Base-by-base conservation (phyloP, 306 rosid genomes). In the Sphenostylis stenocarpa region DNA sequence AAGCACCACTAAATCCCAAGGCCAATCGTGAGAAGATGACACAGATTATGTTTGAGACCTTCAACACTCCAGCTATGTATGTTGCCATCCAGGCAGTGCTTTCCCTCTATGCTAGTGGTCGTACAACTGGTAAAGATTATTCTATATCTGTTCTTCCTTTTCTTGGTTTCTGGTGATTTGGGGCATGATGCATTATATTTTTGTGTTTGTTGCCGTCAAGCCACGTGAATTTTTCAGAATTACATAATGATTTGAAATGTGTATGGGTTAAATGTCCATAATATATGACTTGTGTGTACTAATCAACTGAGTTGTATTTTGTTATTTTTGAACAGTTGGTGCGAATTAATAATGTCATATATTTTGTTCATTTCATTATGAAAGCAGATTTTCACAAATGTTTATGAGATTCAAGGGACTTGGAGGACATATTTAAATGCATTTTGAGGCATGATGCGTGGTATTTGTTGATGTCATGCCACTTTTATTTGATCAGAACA, bases 1-100 rank as follows among this genome's bases (percentile, higher is more conserved):
- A 94, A 77, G 98, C 98, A 48, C 98, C 98, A 17, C 96, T 94
- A 49, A 94, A 94, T 19, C 98, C 98, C 51, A 94, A 94, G 90
- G 98, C 98, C 61, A 94, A 94, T 9, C 90, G 98, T 44, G 98
- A 94, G 85, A 94, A 94, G 61, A 94, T 94, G 97, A 91, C 98
- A 16, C 98, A 94, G 56, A 94, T 94, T 57, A 94, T 93, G 98
- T 93, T 93, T 47, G 98, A 93, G 83, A 93, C 98, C 44, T 93
- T 93, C 85, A 91, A 93, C 82, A 87, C 98, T 68, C 98, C 97
- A 1, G 98, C 98, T 49, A 93, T 93, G 98, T 93, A 93, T 69
- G 98, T 93, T 20, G 98, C 98, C 16, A 93, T 93, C 58, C 97
- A 93, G 79, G 98, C 98, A 7, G 98, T 94, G 76, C 98, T 94